Evolutionary conservation across 306 rosid genomes (phyloP), one percentile per base, ranked within the genome.

Genomic region (Lotus japonicus): DNA sequence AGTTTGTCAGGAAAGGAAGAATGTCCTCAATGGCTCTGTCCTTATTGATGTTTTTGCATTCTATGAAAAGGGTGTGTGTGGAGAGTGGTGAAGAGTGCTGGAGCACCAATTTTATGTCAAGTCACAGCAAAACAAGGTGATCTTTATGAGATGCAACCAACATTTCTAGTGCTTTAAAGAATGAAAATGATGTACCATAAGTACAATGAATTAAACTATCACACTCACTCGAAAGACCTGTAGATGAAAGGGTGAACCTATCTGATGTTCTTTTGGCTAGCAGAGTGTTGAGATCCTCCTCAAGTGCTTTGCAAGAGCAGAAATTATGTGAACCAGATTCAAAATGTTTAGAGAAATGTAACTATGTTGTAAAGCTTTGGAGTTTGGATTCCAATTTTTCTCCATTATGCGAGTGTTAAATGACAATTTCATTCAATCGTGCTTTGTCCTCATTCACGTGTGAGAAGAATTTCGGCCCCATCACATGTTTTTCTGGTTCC

Each of bases 81-180:
- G 49, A n/a, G 67, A 43, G 49, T 54, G 58, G 26, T 49, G 43
- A 41, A n/a, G 67, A 43, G 49, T 54, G 58, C 17, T 49, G 72
- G 28, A 52, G 70, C 16, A 21, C 18, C 64, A 64, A 58, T 75
- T 70, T 71, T n/a, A 35, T 31, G 66, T 45, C 46, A 78, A 53
- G 64, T 54, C n/a, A 36, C 23, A 58, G 13, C 53, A 64, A 58
- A 64, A 66, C 56, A 18, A 17, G 13, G 55, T 59, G 18, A 53
- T 23, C 59, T 67, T 80, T 86, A 78, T 82, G 81, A 80, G 67
- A 68, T 73, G 58, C 88, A 86, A 77, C 84, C 19, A 79, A 78
- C 80, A 74, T 68, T 68, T 79, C 50, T 66, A 35, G 66, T 73
- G 78, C 71, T 74, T 82, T 60, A 78, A 73, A 68, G 84, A 72